Conservation (phyloP, 805 yeast genomes). For the Grigorovia jiainica region DNA sequence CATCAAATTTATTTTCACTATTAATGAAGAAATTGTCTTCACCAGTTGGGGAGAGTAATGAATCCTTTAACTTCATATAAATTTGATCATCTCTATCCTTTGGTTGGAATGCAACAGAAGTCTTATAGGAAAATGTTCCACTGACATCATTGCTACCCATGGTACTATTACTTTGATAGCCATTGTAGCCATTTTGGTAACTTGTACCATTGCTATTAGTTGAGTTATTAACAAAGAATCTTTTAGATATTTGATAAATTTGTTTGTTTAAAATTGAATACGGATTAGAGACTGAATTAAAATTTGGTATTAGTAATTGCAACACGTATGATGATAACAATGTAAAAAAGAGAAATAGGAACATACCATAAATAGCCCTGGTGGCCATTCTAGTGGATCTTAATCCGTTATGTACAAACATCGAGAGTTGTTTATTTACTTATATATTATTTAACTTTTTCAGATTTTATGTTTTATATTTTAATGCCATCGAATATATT, state of each 20-base stretch:
- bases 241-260: constrained; percentile 7
- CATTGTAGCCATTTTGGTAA: neutral
- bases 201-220: constrained; percentile 1
- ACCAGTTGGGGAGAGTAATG: constrained; percentile 54
- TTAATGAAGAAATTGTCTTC: constrained; percentile 65
- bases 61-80: constrained; percentile 28
- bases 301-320: constrained; percentile 12
- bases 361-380: constrained; percentile 17
- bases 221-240: constrained; percentile 14
- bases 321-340: neutral
- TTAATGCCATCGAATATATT: too few relatives aligned
- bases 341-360: constrained; percentile 6
- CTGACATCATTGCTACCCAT: constrained; percentile 5
- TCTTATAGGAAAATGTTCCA: constrained; percentile 35
- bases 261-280: neutral
- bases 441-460: too few relatives aligned
- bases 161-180: neutral
- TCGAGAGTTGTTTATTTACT: neutral
- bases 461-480: neutral
- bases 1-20: constrained; percentile 12
- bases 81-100: constrained; percentile 51
- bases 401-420: neutral
- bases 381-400: constrained; percentile 4
- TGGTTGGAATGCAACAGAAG: constrained; percentile 67
- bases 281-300: constrained; percentile 4